Base-by-base conservation (phyloP, 306 rosid genomes). In the Urtica urens region DNA sequence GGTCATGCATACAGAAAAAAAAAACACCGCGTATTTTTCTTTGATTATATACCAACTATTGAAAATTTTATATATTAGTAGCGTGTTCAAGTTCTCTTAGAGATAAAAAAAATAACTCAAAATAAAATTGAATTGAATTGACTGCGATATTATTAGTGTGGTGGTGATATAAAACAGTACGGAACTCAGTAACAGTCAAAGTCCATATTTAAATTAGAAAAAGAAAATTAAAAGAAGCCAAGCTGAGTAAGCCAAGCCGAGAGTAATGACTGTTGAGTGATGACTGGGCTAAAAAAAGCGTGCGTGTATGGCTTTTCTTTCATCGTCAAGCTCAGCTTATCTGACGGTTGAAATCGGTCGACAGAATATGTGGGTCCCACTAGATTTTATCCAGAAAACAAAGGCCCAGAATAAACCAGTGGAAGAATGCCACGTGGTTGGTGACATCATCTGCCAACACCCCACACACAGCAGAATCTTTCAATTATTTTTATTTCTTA, bases 251-350 rank as follows among this genome's bases (percentile, higher is more conserved):
- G 66, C 68, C 43, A 58, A n/a, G 55, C 46, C 23, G 60, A 38
- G 53, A 21, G 34, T 42, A 13, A 29, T 17, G 15, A 33, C 37
- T 53, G 7, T 10, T 24, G 41, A 38, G 43, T 29, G 63, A 72
- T 79, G 60, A 68, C 45, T 71, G 66, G 50, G 34, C 33, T 48
- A 49, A n/a, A 39, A 21, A 34, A 47, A 22, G 61, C 71, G 71
- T 68, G 22, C 29, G 40, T 34, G 55, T 2, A 28, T 71, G 64
- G 85, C 64, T 45, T 51, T 6, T n/a, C n/a, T n/a, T 38, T 40
- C 38, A 47, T 63, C 63, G 13, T 55, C 29, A 50, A 39, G 25
- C 59, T 61, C 64, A 61, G 72, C 76, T 73, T 49, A 55, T 66
- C 60, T 26, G 10, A 26, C 69, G 76, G 62, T 71, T 72, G 41